Evolutionary conservation across 2,329 filamentous ascomycete genomes (phyloP).

Genomic region (Helicocarpus griseus): DNA sequence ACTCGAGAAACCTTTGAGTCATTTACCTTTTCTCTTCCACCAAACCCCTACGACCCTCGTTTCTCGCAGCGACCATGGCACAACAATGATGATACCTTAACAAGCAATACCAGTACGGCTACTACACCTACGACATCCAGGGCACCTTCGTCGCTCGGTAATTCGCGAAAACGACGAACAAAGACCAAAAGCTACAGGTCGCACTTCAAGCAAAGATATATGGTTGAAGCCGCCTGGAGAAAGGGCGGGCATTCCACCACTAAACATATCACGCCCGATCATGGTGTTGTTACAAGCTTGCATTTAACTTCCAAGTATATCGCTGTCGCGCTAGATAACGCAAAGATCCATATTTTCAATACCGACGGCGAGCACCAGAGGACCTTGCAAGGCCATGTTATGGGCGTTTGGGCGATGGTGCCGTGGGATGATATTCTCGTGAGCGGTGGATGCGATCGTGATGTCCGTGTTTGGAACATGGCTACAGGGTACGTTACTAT

Average conservation of each 20-base stretch:
- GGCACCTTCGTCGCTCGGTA: background rate
- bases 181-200: conserved; percentile 81
- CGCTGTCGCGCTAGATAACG: conserved; percentile 93
- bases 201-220: conserved; percentile 94
- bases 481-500: conserved; percentile 60
- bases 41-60: background rate
- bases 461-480: conserved; percentile 95
- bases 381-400: conserved; percentile 88
- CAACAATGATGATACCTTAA: background rate
- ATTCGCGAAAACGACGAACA: conserved; percentile 39
- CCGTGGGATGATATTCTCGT: conserved; percentile 94
- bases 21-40: conserved; percentile 14
- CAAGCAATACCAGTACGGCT: background rate
- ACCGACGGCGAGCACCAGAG: conserved; percentile 80
- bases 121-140: background rate
- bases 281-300: conserved; percentile 90
- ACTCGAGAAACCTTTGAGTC: conserved; percentile 27
- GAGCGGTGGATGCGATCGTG: conserved; percentile 90
- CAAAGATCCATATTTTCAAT: conserved; percentile 97
- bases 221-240: conserved; percentile 95
- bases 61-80: background rate
- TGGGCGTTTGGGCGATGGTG: conserved; percentile 99
- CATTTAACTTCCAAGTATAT: conserved; percentile 95
- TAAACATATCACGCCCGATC: conserved; percentile 87
- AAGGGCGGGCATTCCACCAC: conserved; percentile 77